Percentiles rank a stretch among this genome's conserved stretches.
phyloP scores from a whole-genome alignment of 2,329 filamentous ascomycete genomes.

The Chaetothyriales sp. region DNA sequence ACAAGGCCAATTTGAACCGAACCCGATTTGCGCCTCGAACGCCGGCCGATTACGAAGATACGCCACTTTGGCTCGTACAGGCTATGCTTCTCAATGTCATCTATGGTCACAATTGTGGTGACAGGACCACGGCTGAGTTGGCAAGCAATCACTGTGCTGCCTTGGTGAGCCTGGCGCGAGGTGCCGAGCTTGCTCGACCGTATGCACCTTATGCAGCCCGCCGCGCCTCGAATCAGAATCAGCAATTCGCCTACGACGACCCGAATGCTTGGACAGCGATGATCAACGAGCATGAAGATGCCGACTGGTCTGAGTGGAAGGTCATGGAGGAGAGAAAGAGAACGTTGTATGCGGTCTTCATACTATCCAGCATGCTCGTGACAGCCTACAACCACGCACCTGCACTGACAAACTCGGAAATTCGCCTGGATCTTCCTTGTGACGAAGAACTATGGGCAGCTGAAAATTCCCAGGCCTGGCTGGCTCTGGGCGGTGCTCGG shows the following conservation, averaged over 20 bases:
- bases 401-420: constrained; percentile 84
- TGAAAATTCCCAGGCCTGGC: constrained; percentile 68
- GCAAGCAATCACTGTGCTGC: constrained; percentile 84
- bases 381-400: constrained; percentile 88
- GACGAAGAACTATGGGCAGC: constrained; percentile 84
- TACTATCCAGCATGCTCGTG: constrained; percentile 77
- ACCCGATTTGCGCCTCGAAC: constrained; percentile 33
- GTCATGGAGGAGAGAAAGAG: constrained; percentile 77
- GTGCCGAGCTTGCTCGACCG: constrained; percentile 57
- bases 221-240: constrained; percentile 1
- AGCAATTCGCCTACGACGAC: constrained; percentile 35
- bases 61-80: constrained; percentile 88
- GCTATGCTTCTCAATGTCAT: constrained; percentile 94
- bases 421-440: constrained; percentile 74
- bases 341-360: constrained; percentile 81
- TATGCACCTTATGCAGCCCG: constrained; percentile 10
- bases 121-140: constrained; percentile 80
- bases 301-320: constrained; percentile 86
- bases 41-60: constrained; percentile 31
- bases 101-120: constrained; percentile 86
- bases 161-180: constrained; percentile 76
- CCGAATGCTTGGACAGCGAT: constrained; percentile 25
- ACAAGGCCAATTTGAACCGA: constrained; percentile 64
- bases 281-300: constrained; percentile 36
- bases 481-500: constrained; percentile 56